These are phyloP conservation scores for Neofusicoccum kwambonambiense DNA, from an alignment of 2,329 filamentous ascomycete genomes.

Conservation along the genomic window DNA sequence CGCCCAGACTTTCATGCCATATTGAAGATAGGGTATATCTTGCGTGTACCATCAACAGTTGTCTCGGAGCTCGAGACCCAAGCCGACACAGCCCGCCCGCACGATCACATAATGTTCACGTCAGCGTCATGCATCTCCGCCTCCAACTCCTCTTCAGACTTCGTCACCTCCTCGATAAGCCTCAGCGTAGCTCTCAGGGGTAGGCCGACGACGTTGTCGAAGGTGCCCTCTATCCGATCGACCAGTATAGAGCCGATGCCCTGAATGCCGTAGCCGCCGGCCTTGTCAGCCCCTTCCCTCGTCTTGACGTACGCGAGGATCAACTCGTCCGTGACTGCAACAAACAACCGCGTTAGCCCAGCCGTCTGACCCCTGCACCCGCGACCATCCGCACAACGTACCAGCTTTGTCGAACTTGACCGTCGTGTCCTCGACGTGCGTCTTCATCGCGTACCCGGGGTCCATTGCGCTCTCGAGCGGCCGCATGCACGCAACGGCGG, in stretches of 20 bases:
- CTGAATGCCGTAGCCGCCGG: slow-evolving; percentile 92
- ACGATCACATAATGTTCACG: background rate
- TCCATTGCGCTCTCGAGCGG: slow-evolving; percentile 76
- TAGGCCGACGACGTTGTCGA: slow-evolving; percentile 92
- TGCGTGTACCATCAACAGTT: slow-evolving; percentile 11
- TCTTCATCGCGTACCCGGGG: slow-evolving; percentile 82
- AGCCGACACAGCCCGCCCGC: background rate
- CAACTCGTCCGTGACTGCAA: slow-evolving; percentile 71
- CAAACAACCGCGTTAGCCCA: background rate
- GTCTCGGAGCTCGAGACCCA: background rate
- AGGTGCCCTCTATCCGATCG: slow-evolving; percentile 82
- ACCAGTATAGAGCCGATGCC: slow-evolving; percentile 83
- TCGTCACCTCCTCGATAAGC: slow-evolving; percentile 85
- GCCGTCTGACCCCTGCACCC: background rate
- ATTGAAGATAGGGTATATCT: slow-evolving; percentile 17
- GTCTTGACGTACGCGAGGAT: slow-evolving; percentile 78
- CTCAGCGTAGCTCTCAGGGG: slow-evolving; percentile 75
- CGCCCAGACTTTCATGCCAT: slow-evolving; percentile 2
- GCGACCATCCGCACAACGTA: slow-evolving; percentile 21
- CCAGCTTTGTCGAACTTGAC: slow-evolving; percentile 76
- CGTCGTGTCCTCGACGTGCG: slow-evolving; percentile 82
- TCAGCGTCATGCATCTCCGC: slow-evolving; percentile 42
- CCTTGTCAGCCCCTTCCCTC: slow-evolving; percentile 91
- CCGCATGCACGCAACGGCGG: slow-evolving; percentile 78
- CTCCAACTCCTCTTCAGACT: slow-evolving; percentile 59